Base-by-base conservation (phyloP, 2,329 filamentous ascomycete species). In the Apiospora phragmitis region DNA sequence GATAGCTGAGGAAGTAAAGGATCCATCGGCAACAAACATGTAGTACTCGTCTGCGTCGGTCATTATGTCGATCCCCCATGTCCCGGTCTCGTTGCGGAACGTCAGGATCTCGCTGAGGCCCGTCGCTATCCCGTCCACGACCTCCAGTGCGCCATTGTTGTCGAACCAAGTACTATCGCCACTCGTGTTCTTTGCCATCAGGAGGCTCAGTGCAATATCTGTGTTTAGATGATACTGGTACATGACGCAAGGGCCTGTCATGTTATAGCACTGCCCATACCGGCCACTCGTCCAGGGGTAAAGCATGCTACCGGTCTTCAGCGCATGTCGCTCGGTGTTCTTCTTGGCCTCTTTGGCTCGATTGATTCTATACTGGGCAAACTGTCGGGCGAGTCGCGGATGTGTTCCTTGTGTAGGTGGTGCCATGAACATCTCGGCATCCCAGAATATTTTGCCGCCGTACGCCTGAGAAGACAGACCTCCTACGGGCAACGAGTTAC, bases 41-140 rank as follows among this genome's bases (percentile, higher is more conserved):
- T 68, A 68, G 67, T 68, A 68, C 45, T 68, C 67, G 21, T 68
- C 67, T 7, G 67, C 67, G 45, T 68, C 67, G 26, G 67, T 68
- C 67, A 68, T 68, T n/a, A 68, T 49, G 29, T 68, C 67, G 45
- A 68, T 68, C 1, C 67, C 67, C 67, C 67, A 68, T 1, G 45
- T 68, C 11, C 12, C 9, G 4, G 67, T 38, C 1, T 49, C 26
- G 32, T 68, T 55, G 32, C 45, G 67, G 32, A 38, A 55, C 9
- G 8, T 55, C 32, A 51, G 45, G 8, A 14, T 47, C 32, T 68
- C 67, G 32, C 67, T 38, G 4, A 68, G 67, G 3, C 67, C 67
- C 21, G n/a, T 68, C 9, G 67, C 67, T 24, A 68, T 14, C 14
- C 67, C 67, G 5, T 68, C 45, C 21, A 68, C 21, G 14, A 55